phyloP scores from a whole-genome alignment of 495 filamentous ascomycete genomes.

The Talaromyces thailandensis region DNA sequence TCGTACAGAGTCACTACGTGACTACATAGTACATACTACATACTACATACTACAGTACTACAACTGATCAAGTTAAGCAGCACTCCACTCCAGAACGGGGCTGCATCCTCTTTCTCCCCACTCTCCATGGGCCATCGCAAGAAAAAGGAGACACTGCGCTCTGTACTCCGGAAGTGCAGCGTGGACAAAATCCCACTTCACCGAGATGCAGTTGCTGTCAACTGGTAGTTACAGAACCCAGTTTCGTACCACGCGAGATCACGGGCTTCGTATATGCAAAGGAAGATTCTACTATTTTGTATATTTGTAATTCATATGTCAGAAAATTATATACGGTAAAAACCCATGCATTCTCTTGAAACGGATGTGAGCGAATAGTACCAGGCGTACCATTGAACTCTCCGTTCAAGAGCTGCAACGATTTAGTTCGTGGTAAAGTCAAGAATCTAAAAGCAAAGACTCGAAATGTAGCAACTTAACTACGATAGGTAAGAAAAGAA shows the following conservation, averaged over 20 bases:
- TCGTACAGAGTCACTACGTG: not conserved
- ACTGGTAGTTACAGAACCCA: not conserved
- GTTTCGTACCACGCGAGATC: not conserved
- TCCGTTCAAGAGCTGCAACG: not conserved
- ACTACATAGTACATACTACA: no score
- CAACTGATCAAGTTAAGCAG: not conserved
- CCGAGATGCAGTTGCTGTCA: not conserved
- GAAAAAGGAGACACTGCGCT: not conserved
- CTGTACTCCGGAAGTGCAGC: not conserved
- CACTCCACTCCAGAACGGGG: not conserved
- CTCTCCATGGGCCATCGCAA: not conserved
- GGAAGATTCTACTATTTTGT: not conserved
- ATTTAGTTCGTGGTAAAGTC: not conserved
- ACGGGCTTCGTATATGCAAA: not conserved
- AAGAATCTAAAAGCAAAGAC: no score
- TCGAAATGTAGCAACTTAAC: not conserved
- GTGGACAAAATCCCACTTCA: not conserved
- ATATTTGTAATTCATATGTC: not conserved
- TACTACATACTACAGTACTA: not conserved
- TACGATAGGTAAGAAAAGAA: not conserved
- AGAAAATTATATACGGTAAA: not conserved
- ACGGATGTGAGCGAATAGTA: not conserved
- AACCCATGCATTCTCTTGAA: not conserved
- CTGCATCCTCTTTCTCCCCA: not conserved
- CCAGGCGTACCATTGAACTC: not conserved